Conservation (phyloP, 2,329 filamentous ascomycete genomes). For the Cadophora sp. region DNA sequence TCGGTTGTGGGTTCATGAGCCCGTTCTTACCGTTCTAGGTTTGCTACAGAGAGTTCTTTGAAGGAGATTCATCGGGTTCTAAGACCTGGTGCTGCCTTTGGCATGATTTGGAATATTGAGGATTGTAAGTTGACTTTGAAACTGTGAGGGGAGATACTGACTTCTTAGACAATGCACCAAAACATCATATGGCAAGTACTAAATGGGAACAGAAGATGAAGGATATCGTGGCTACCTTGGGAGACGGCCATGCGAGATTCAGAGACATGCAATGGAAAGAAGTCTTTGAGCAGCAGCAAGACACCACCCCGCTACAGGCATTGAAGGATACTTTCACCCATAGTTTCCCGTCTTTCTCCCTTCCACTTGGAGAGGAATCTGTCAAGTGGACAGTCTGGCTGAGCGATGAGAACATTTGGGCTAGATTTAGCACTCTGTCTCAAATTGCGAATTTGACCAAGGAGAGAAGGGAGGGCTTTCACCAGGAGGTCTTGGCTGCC, state of each 20-base stretch:
- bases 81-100: conserved; percentile 64
- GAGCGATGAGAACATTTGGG: conserved; percentile 65
- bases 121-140: conserved; percentile 59
- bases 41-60: conserved; percentile 67
- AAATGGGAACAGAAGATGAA: conserved; percentile 69
- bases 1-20: background rate
- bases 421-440: conserved; percentile 69
- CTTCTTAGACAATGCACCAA: conserved; percentile 66
- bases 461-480: conserved; percentile 55
- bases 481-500: conserved; percentile 59
- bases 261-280: conserved; percentile 68
- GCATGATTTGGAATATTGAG: conserved; percentile 77
- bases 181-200: conserved; percentile 60
- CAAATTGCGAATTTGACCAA: conserved; percentile 67
- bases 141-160: conserved; percentile 1
- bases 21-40: conserved; percentile 55
- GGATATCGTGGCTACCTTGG: conserved; percentile 60
- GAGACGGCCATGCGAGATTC: conserved; percentile 69
- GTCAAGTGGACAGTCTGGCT: conserved; percentile 66
- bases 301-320: conserved; percentile 58
- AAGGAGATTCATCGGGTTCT: conserved; percentile 72
- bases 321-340: conserved; percentile 52
- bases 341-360: conserved; percentile 58
- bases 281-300: conserved; percentile 67
- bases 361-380: conserved; percentile 64